Conservation (phyloP, 805 yeast species). For the Wickerhamiella nectarea region DNA sequence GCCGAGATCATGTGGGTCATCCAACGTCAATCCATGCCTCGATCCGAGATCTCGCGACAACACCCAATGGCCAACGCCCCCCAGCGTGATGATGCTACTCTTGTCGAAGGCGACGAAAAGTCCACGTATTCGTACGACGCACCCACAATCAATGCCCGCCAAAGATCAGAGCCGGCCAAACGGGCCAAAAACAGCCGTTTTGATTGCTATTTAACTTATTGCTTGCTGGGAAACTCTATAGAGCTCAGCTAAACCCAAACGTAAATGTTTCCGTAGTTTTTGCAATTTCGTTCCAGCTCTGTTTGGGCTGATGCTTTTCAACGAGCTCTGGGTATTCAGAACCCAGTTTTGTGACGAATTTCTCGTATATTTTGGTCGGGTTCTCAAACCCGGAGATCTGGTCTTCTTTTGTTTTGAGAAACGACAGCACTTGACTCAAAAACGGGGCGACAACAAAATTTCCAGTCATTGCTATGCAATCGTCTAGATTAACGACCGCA, state of each 20-base stretch:
- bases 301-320: conserved; percentile 10
- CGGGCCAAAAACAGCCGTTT: background rate
- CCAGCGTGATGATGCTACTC: no score
- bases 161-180: background rate
- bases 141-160: conserved; percentile 1
- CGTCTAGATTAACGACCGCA: conserved; percentile 68
- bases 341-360: conserved; percentile 40
- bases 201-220: background rate
- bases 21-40: no score
- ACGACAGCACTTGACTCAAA: conserved; percentile 47
- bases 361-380: conserved; percentile 45
- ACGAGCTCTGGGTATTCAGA: conserved; percentile 30
- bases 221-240: conserved; percentile 2
- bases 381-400: conserved; percentile 65
- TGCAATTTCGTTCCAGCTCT: conserved; percentile 11
- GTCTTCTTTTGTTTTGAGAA: conserved; percentile 48
- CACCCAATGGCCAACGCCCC: no score
- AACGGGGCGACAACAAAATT: conserved; percentile 63
- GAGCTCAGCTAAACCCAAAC: conserved; percentile 5
- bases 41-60: no score
- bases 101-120: background rate
- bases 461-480: conserved; percentile 64
- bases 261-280: conserved; percentile 1
- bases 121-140: background rate
- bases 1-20: no score